These are phyloP conservation scores for Spergularia bocconei DNA, from an alignment of 148 eudicot species.

Conservation along the genomic window DNA sequence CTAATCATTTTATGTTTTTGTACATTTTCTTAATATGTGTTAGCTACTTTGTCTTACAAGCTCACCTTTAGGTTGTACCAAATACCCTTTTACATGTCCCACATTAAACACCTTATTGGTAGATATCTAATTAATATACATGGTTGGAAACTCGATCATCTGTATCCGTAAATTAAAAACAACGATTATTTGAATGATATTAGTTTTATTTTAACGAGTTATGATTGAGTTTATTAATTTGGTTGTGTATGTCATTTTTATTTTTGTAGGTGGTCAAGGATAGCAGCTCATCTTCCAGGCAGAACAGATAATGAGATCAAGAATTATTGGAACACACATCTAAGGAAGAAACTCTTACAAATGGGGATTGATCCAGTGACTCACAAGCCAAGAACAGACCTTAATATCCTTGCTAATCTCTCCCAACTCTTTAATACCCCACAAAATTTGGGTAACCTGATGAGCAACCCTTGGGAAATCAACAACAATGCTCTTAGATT, in stretches of 20 bases:
- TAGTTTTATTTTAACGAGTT: too few relatives aligned
- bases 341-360: constrained; percentile 49
- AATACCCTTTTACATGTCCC: neutral
- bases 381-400: constrained; percentile 47
- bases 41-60: neutral
- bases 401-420: constrained; percentile 39
- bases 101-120: neutral
- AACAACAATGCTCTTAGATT: constrained; percentile 33
- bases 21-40: neutral
- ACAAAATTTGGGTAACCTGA: constrained; percentile 31
- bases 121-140: too few relatives aligned
- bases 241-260: neutral
- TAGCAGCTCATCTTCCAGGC: constrained; percentile 58
- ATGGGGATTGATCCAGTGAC: constrained; percentile 59
- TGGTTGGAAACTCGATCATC: too few relatives aligned
- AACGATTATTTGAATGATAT: too few relatives aligned
- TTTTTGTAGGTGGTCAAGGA: constrained; percentile 52
- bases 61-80: neutral
- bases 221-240: too few relatives aligned
- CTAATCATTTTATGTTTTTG: neutral
- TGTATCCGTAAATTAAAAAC: too few relatives aligned
- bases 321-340: constrained; percentile 65
- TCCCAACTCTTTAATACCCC: constrained; percentile 41
- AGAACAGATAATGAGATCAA: constrained; percentile 71
- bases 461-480: constrained; percentile 33